These are phyloP conservation scores for Fusarium robinianum DNA, from an alignment of 2,329 filamentous ascomycete genomes.

Conservation along the genomic window DNA sequence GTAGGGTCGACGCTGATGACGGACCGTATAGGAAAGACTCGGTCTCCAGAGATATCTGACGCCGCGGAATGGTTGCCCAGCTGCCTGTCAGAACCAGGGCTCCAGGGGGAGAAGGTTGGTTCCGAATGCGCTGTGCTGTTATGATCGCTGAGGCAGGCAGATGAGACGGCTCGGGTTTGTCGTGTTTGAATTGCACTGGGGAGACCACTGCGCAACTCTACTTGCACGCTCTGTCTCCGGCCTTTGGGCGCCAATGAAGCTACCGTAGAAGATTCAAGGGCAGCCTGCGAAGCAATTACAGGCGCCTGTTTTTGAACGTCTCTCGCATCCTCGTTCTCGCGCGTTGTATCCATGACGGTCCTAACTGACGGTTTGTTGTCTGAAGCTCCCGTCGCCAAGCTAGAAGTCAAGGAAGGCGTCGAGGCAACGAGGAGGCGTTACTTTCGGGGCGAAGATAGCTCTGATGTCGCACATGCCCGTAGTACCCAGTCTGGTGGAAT, in stretches of 20 bases:
- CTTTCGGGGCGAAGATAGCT: constrained; percentile 19
- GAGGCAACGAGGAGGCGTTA: constrained; percentile 11
- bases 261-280: constrained; percentile 17
- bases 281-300: neutral
- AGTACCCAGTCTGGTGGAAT: constrained; percentile 1
- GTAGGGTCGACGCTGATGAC: constrained; percentile 70
- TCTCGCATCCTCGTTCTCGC: constrained; percentile 16
- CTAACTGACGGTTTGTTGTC: too few species aligned
- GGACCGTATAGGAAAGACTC: constrained; percentile 83
- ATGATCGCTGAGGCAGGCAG: constrained; percentile 25
- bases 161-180: constrained; percentile 20
- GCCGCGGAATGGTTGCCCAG: constrained; percentile 38
- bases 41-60: constrained; percentile 54
- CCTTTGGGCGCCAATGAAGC: constrained; percentile 20
- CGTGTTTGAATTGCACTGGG: constrained; percentile 13
- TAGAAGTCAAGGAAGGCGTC: constrained; percentile 18
- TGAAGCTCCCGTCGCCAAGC: constrained; percentile 25
- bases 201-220: constrained; percentile 9
- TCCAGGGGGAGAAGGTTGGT: constrained; percentile 47
- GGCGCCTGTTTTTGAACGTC: constrained; percentile 11
- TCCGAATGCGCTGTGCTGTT: constrained; percentile 27
- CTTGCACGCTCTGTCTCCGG: neutral
- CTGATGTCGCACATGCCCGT: constrained; percentile 32
- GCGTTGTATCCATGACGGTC: constrained; percentile 31
- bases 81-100: constrained; percentile 48